Evolutionary conservation across 2,329 filamentous ascomycete species (phyloP).

Genomic region (Rhynchosporium agropyri): DNA sequence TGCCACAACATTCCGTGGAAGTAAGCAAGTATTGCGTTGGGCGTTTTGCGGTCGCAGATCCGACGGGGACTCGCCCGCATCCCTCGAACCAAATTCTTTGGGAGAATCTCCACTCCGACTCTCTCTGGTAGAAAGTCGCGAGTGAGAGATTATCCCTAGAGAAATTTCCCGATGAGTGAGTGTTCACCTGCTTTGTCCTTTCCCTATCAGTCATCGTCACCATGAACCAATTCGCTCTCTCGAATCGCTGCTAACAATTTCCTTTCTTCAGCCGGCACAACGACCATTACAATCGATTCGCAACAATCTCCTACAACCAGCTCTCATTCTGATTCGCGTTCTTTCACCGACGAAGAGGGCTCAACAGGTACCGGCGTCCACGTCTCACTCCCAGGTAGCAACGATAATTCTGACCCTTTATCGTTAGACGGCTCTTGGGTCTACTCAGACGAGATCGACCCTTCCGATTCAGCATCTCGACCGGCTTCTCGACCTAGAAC

Average conservation of each 20-base stretch:
- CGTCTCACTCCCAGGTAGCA: slow-evolving; percentile 42
- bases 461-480: slow-evolving; percentile 60
- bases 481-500: slow-evolving; percentile 47
- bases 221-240: neutral
- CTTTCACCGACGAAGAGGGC: slow-evolving; percentile 39
- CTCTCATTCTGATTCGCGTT: slow-evolving; percentile 38
- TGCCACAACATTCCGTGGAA: neutral
- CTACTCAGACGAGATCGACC: slow-evolving; percentile 55
- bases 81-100: slow-evolving; percentile 23
- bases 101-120: slow-evolving; percentile 42
- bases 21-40: slow-evolving; percentile 2
- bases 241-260: slow-evolving; percentile 17
- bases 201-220: neutral
- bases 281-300: slow-evolving; percentile 36
- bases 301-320: slow-evolving; percentile 32
- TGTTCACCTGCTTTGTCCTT: slow-evolving; percentile 2
- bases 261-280: slow-evolving; percentile 13
- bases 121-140: slow-evolving; percentile 42
- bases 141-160: slow-evolving; percentile 40
- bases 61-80: slow-evolving; percentile 23
- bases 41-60: neutral
- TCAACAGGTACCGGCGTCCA: slow-evolving; percentile 41
- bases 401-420: slow-evolving; percentile 45
- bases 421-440: slow-evolving; percentile 41
- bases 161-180: slow-evolving; percentile 32